These are phyloP conservation scores for Effrenium voratum DNA, from an alignment of 73 alveolate species.

Conservation along the genomic window DNA sequence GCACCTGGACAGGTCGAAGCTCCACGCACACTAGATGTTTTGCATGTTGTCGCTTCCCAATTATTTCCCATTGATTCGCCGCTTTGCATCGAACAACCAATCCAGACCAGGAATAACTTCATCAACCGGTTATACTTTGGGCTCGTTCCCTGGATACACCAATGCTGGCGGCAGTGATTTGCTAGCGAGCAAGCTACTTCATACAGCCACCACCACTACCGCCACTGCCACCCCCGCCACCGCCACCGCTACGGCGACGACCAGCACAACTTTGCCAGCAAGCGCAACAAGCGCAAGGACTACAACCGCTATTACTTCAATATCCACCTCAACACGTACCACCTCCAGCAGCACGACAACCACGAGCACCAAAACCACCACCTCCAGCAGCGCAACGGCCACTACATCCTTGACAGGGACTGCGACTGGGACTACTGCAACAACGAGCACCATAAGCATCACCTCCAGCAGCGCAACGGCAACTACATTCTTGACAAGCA, in stretches of 20 bases:
- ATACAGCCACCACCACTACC: not conserved
- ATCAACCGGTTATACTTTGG: not conserved
- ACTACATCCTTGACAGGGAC: not conserved
- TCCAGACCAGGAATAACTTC: no score
- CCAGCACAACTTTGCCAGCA: not conserved
- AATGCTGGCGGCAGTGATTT: not conserved
- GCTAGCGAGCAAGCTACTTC: not conserved
- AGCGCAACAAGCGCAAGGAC: not conserved
- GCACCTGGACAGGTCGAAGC: not conserved
- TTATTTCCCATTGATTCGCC: no score
- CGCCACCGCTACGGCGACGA: not conserved
- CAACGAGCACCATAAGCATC: no score
- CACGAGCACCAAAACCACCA: not conserved
- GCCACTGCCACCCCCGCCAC: not conserved
- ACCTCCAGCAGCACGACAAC: not conserved
- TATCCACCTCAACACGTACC: not conserved
- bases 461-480: no score
- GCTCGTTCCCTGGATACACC: not conserved
- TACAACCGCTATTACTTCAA: not conserved
- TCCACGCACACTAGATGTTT: no score
- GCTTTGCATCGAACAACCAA: no score
- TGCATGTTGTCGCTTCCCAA: no score
- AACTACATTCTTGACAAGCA: not conserved
- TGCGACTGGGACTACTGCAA: no score
- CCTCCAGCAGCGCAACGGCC: not conserved